These are phyloP conservation scores for Monosporascus sp. DNA, from an alignment of 2,329 filamentous ascomycete genomes.

Conservation along the genomic window DNA sequence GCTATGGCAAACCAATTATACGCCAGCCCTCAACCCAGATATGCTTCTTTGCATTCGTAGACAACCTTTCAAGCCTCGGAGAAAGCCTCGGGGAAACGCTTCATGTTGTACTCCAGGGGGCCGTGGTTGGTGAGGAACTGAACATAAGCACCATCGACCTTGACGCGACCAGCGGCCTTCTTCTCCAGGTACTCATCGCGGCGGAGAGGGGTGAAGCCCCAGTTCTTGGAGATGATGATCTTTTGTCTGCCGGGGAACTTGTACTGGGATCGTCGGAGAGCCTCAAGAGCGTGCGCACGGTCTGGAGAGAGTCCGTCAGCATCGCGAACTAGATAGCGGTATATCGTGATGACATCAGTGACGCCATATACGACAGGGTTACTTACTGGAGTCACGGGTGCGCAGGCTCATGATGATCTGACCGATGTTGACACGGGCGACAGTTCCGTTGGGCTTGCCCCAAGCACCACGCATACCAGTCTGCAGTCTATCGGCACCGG, in stretches of 20 bases:
- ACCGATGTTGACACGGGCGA: conserved; percentile 99
- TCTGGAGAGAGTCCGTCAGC: conserved; percentile 43
- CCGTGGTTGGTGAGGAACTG: conserved; percentile 98
- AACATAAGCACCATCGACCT: conserved; percentile 98
- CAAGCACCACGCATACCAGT: conserved; percentile 99
- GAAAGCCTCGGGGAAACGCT: conserved; percentile 93
- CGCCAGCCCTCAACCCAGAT: conserved; percentile 28
- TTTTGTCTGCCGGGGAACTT: conserved; percentile 99
- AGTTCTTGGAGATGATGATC: conserved; percentile 99
- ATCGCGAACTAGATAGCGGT: not conserved
- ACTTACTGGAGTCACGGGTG: conserved; percentile 86
- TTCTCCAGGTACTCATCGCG: conserved; percentile 96
- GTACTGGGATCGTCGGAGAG: conserved; percentile 98
- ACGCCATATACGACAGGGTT: not conserved
- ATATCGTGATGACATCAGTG: not conserved
- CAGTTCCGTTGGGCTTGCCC: conserved; percentile 98
- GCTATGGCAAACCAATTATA: conserved; percentile 28
- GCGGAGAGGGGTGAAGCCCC: conserved; percentile 98
- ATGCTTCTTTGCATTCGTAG: conserved; percentile 16
- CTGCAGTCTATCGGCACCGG: conserved; percentile 99
- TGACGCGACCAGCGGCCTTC: conserved; percentile 88
- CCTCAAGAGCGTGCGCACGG: conserved; percentile 92
- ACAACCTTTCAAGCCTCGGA: conserved; percentile 43
- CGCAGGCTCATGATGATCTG: conserved; percentile 97
- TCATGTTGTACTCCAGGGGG: conserved; percentile 78